Base-by-base conservation (phyloP, 495 filamentous ascomycete genomes). In the Talaromyces liani region DNA sequence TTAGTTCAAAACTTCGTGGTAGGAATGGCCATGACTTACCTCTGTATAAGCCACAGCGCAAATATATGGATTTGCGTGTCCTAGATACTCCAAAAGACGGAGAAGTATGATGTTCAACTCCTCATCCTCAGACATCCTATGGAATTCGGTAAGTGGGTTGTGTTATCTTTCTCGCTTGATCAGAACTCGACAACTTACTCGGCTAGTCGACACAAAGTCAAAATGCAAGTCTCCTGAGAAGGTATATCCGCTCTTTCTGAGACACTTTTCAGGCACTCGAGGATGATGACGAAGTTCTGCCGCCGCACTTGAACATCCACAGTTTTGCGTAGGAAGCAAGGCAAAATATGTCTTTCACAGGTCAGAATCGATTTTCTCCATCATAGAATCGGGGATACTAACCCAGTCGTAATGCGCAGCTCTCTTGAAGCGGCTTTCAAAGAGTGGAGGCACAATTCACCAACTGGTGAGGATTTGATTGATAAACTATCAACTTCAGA, bases 31-130 rank as follows among this genome's bases (percentile, higher is more conserved):
- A n/a, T 33, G 14, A 70, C 77, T 68, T 77, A 89, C 88, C 78
- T 95, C 91, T 66, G 88, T 89, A 71, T 90, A 93, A 9, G 93
- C 90, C 45, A 89, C 79, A 3, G 86, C 89, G 65, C 86, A 90
- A 4, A 97, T 78, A 5, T 96, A 83, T 18, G 86, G 82, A 71
- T 94, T 95, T 27, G 87, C 77, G 70, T 96, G 86, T 10, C 92
- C 93, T 1, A 98, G 79, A 69, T 93, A 97, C 39, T 95, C 88
- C 25, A 97, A 77, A 4, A 98, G 80, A 61, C 87, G 87, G 54
- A 95, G 77, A 34, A 98, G 80, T 39, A 91, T 89, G 58, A 97
- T 83, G 67, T 93, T 92, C 53, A 94, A 84, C 70, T 95, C 89
- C 49, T 92, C 87, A 65, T 92, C 90, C 25, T 79, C 77, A 29